Evolutionary conservation across 148 eudicot genomes (phyloP), one percentile per base, ranked within the genome.

Genomic region (Heliosperma pusillum): DNA sequence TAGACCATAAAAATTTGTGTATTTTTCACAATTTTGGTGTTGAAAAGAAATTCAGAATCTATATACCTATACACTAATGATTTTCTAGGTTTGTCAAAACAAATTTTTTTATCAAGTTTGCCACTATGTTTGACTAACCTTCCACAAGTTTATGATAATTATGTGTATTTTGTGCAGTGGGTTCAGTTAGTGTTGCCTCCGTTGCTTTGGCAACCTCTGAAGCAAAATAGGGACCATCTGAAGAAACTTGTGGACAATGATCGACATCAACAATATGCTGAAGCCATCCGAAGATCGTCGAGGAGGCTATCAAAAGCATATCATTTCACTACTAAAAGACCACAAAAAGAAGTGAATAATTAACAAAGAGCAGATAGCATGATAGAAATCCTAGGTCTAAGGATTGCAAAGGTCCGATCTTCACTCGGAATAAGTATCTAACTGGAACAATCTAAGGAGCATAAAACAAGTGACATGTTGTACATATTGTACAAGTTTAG

Each of bases 61-160:
- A 36, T 36, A 36, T 36, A 36, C 10, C 1, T 6, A 12, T 50
- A 16, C 13, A 3, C 17, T 50, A 50, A 50, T 13, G 12, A 50
- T n/a, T n/a, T n/a, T n/a, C n/a, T n/a, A n/a, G n/a, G n/a, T n/a
- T n/a, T n/a, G n/a, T n/a, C n/a, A n/a, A n/a, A n/a, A n/a, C n/a
- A n/a, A n/a, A n/a, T n/a, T n/a, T n/a, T n/a, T n/a, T n/a, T n/a
- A n/a, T n/a, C n/a, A n/a, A n/a, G 17, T 21, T 59, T 20, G 22
- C 62, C 4, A 22, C 42, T 70, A 52, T 17, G 59, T 70, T 21
- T 25, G 40, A 50, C 60, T 33, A 85, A 95, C 99, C 99, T 88
- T 96, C 97, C 86, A 90, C 83, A 58, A 92, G 90, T 79, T 96
- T 97, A 80, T 92, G 93, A 85, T 96, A 96, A 76, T 96, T 91